Conservation (phyloP, 2,329 filamentous ascomycete species). For the Pseudogymnoascus sp. region DNA sequence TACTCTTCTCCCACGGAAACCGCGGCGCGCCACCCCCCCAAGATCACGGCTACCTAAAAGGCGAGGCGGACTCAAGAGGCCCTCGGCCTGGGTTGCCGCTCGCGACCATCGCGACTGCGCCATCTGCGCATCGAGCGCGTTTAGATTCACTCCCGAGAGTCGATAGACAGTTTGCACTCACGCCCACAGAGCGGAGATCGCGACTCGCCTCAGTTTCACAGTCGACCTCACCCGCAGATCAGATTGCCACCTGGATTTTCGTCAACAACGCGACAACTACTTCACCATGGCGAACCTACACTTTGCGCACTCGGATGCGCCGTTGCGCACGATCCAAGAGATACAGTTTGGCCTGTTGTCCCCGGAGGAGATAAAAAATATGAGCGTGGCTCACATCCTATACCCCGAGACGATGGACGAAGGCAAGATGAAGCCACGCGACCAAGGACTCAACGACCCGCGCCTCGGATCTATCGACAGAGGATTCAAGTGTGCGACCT, state of each 20-base stretch:
- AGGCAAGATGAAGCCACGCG: slow-evolving; percentile 78
- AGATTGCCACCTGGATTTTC: slow-evolving; percentile 8
- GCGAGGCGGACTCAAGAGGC: slow-evolving; percentile 18
- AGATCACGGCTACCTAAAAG: slow-evolving; percentile 10
- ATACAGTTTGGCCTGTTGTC: slow-evolving; percentile 98
- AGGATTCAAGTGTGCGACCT: slow-evolving; percentile 91
- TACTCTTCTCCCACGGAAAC: slow-evolving; percentile 20
- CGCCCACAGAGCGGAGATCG: background rate
- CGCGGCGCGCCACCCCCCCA: background rate
- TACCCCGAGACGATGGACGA: slow-evolving; percentile 99
- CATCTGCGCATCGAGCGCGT: slow-evolving; percentile 22
- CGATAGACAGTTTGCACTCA: background rate
- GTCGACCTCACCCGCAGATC: background rate
- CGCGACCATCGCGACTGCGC: slow-evolving; percentile 25
- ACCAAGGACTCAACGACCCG: slow-evolving; percentile 89
- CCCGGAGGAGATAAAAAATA: slow-evolving; percentile 96
- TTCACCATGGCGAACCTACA: slow-evolving; percentile 80
- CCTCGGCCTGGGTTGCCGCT: slow-evolving; percentile 27
- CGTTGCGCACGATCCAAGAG: slow-evolving; percentile 95
- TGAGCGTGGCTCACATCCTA: slow-evolving; percentile 92
- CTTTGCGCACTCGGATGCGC: slow-evolving; percentile 87
- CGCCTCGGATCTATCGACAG: slow-evolving; percentile 94
- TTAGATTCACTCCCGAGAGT: background rate
- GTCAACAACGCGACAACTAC: slow-evolving; percentile 4
- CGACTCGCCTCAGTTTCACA: background rate